Conservation (phyloP, 129 eudicot species). For the Sambucus nigra region DNA sequence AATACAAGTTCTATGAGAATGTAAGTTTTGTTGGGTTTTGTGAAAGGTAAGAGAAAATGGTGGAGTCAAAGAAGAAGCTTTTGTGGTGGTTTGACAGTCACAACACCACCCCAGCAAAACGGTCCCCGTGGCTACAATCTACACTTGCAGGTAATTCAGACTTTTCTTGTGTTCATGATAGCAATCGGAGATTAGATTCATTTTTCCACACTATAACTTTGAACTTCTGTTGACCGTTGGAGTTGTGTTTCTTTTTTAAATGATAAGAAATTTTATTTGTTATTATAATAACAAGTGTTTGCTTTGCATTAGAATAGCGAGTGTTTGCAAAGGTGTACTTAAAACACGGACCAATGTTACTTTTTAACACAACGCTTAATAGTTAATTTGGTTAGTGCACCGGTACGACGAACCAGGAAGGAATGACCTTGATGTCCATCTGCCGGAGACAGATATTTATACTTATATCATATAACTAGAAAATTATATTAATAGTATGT, state of each 20-base stretch:
- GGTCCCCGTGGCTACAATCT: slow-evolving; percentile 83
- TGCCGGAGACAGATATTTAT: too few species aligned
- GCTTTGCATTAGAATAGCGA: not conserved
- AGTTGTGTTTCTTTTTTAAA: not conserved
- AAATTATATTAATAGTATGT: too few species aligned
- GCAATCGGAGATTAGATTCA: not conserved
- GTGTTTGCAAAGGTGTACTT: too few species aligned
- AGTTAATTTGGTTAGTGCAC: not conserved
- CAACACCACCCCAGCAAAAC: slow-evolving; percentile 32
- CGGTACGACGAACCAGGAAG: not conserved
- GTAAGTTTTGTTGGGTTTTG: not conserved
- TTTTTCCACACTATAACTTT: not conserved
- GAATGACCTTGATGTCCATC: too few species aligned
- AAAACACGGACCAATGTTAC: too few species aligned
- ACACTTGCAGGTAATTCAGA: slow-evolving; percentile 54
- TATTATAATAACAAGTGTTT: not conserved
- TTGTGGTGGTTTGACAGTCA: slow-evolving; percentile 96
- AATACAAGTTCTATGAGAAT: too few species aligned
- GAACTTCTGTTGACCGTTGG: slow-evolving; percentile 21
- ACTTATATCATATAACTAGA: too few species aligned
- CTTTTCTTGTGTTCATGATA: not conserved
- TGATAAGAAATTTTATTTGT: too few species aligned
- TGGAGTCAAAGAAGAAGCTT: slow-evolving; percentile 45
- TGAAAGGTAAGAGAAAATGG: slow-evolving; percentile 29
- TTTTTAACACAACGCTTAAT: too few species aligned